Conservation (phyloP, 768 basidiomycete species). For the Termitomyces sp. region DNA sequence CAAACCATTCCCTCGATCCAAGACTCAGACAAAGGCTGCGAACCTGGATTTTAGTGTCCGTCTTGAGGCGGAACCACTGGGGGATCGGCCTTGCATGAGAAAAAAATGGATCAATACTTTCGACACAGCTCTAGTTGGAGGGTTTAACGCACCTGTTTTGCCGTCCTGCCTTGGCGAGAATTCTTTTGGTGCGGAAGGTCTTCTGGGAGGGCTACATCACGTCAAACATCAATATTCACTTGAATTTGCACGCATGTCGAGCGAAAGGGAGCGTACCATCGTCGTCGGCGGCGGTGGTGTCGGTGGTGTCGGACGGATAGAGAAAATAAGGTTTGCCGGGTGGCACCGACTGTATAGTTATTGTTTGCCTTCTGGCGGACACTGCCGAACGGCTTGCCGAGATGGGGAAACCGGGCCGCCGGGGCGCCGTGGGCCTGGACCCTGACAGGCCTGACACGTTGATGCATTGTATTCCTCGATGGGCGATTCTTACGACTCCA, state of each 20-base stretch:
- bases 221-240: slow-evolving; percentile 7
- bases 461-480: neutral
- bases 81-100: slow-evolving; percentile 74
- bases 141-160: slow-evolving; percentile 78
- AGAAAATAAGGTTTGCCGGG: slow-evolving; percentile 27
- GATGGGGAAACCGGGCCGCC: neutral
- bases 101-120: neutral
- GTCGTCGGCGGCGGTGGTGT: slow-evolving; percentile 32
- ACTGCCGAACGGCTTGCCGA: slow-evolving; percentile 7
- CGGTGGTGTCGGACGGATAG: slow-evolving; percentile 21
- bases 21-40: slow-evolving; percentile 17
- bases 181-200: slow-evolving; percentile 95
- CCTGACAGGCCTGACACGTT: slow-evolving; percentile 14
- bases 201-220: slow-evolving; percentile 93
- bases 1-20: neutral
- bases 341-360: slow-evolving; percentile 30
- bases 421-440: neutral
- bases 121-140: neutral
- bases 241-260: neutral
- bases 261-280: slow-evolving; percentile 37
- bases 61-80: slow-evolving; percentile 98
- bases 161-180: slow-evolving; percentile 90
- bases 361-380: slow-evolving; percentile 7
- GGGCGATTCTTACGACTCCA: neutral
- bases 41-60: slow-evolving; percentile 92